Evolutionary conservation across 2,329 filamentous ascomycete genomes (phyloP).

Genomic region (Diatrype stigma): DNA sequence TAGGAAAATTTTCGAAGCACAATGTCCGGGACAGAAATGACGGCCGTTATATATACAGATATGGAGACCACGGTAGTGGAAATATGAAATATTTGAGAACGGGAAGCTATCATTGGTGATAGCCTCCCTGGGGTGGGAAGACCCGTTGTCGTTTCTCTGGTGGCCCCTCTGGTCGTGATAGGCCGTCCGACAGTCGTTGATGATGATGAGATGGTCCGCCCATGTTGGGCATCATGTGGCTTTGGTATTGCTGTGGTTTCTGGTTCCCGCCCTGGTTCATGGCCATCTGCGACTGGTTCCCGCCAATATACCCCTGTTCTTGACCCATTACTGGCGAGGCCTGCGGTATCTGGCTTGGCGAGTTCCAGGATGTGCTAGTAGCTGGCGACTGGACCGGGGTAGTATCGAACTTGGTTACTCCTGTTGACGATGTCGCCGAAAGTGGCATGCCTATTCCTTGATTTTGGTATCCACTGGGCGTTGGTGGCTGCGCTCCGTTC

Average conservation of each 20-base stretch:
- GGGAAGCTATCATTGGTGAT: conserved; percentile 28
- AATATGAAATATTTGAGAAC: neutral
- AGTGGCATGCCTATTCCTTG: conserved; percentile 30
- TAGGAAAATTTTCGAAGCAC: neutral
- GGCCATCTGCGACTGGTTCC: conserved; percentile 36
- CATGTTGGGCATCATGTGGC: conserved; percentile 34
- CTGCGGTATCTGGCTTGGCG: conserved; percentile 49
- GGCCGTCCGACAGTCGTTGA: conserved; percentile 28
- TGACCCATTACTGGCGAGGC: conserved; percentile 45
- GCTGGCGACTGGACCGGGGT: conserved; percentile 53
- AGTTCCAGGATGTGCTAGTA: conserved; percentile 45
- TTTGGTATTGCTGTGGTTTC: conserved; percentile 31
- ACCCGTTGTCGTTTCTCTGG: conserved; percentile 52
- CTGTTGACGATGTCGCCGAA: conserved; percentile 26
- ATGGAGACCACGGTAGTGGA: conserved; percentile 10
- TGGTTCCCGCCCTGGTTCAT: conserved; percentile 35
- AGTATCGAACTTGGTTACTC: conserved; percentile 48
- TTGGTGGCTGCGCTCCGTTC: conserved; percentile 28
- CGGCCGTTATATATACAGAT: conserved; percentile 22
- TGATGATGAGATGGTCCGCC: conserved; percentile 21
- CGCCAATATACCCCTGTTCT: conserved; percentile 40
- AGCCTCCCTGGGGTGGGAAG: conserved; percentile 39
- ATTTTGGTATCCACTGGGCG: conserved; percentile 27
- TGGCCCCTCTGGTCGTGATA: conserved; percentile 33
- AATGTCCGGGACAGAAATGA: neutral